phyloP scores from a whole-genome alignment of 2,329 filamentous ascomycete genomes.

The Fusarium robinianum region DNA sequence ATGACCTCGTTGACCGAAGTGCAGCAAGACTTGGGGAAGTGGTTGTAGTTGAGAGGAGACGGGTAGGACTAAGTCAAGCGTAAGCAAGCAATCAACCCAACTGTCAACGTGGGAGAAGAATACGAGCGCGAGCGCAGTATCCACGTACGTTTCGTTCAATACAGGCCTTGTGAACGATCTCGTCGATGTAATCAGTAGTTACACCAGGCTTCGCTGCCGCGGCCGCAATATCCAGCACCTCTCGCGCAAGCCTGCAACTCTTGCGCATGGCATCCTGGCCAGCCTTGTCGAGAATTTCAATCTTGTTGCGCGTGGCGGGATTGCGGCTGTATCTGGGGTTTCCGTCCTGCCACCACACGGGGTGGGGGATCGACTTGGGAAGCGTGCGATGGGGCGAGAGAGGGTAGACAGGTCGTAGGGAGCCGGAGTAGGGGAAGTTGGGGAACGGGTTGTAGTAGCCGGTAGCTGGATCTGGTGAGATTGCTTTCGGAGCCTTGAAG shows the following conservation, averaged over 20 bases:
- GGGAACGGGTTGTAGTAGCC: conserved; percentile 93
- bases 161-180: conserved; percentile 93
- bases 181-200: conserved; percentile 93
- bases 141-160: conserved; percentile 88
- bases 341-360: conserved; percentile 87
- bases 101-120: background rate
- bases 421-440: conserved; percentile 79
- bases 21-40: conserved; percentile 98
- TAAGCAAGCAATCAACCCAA: conserved; percentile 3
- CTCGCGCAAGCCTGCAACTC: conserved; percentile 82
- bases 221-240: conserved; percentile 91
- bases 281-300: conserved; percentile 78
- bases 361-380: conserved; percentile 78
- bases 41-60: conserved; percentile 90
- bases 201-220: conserved; percentile 85
- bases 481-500: conserved; percentile 75
- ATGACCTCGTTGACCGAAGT: conserved; percentile 97
- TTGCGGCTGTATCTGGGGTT: conserved; percentile 66
- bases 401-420: conserved; percentile 84
- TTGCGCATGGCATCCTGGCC: conserved; percentile 90
- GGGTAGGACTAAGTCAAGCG: conserved; percentile 74
- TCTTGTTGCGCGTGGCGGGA: conserved; percentile 74
- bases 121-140: conserved; percentile 12
- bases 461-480: conserved; percentile 90
- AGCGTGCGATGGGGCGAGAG: conserved; percentile 73